A percentile compares a stretch with the other conserved stretches of the same genome.
Evolutionary conservation across 2,329 filamentous ascomycete genomes (phyloP).

Genomic region (Helminthosporium solani): DNA sequence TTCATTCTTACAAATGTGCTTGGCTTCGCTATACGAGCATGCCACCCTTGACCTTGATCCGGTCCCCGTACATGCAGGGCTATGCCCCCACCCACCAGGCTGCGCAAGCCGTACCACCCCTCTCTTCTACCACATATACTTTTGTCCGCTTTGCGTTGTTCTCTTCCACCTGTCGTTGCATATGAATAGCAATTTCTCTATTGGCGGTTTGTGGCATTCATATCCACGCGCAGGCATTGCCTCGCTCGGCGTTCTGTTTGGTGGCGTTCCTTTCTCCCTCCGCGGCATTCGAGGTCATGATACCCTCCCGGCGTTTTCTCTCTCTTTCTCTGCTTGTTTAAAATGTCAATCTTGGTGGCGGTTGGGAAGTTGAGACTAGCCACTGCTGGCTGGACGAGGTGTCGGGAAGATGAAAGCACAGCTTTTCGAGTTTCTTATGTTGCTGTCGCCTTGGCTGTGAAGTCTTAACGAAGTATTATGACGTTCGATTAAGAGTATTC

Average conservation of each 20-base stretch:
- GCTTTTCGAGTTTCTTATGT: background rate
- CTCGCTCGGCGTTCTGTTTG: background rate
- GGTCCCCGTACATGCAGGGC: background rate
- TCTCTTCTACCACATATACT: background rate
- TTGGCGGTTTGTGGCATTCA: background rate
- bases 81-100: background rate
- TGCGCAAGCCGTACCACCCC: background rate
- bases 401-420: background rate
- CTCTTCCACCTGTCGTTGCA: background rate
- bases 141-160: background rate
- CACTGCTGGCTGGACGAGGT: background rate
- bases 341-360: background rate
- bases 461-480: background rate
- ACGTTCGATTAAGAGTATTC: background rate
- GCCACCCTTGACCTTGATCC: background rate
- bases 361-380: background rate
- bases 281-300: conserved; percentile 6
- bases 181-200: background rate
- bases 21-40: background rate
- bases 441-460: background rate
- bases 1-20: conserved; percentile 1
- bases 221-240: background rate
- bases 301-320: conserved; percentile 6
- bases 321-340: background rate
- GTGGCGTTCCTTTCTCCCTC: background rate